Base-by-base conservation (phyloP, 2,329 filamentous ascomycete species). In the Endoconidiophora polonica region DNA sequence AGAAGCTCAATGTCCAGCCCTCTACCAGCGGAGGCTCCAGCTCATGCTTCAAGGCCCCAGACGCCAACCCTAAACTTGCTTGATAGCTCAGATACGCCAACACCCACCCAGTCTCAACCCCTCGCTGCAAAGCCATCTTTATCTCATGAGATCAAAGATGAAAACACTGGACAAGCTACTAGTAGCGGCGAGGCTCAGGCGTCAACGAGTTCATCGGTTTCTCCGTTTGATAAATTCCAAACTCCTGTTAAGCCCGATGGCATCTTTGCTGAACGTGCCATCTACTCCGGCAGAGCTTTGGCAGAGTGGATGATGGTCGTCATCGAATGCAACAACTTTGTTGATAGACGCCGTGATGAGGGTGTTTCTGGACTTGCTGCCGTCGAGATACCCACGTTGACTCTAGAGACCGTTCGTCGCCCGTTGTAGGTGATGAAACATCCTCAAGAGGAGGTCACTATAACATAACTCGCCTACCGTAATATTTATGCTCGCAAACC, bases 241-340 rank as follows among this genome's bases (percentile, higher is more conserved):
- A 33, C 26, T 10, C 26, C 26, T 10, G 12, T 65, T 33, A 65
- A 70, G 55, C 75, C 74, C 0, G 59, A 57, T 1, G 71, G 72
- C 4, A 56, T 66, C 1, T 71, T 65, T 49, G 62, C 63, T 12
- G 63, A 65, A 43, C 70, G 69, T 23, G 66, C 71, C 6, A 74
- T 75, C 45, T 83, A 90, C 61, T 69, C 75, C 2, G 85, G 85
- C 1, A 72, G 83, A 18, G 80, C 85, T 0, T 68, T 91, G 42
- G 83, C 83, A 0, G 85, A 91, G 62, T 91, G 85, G 85, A 70
- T 72, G 18, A 67, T 84, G 16, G 74, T 90, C 18, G 77, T 87
- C 14, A 74, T 76, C 50, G 85, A 91, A 61, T 86, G 79, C 66
- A 86, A 88, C 64, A 84, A 78, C 59, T 91, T 90, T 62, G 77